phyloP scores from a whole-genome alignment of 305 asterid genomes.

The Nicotiana rustica region DNA sequence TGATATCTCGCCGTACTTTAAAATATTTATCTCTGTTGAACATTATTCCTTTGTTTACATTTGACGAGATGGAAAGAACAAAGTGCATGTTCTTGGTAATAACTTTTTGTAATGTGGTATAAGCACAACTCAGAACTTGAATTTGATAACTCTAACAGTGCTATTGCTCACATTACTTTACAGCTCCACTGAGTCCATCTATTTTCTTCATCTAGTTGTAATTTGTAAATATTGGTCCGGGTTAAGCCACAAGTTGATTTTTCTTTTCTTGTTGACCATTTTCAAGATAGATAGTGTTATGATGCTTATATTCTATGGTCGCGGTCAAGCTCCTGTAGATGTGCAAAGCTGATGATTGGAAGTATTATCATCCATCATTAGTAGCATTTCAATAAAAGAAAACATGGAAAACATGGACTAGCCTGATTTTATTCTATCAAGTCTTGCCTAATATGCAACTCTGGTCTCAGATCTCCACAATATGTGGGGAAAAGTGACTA shows the following conservation, averaged over 20 bases:
- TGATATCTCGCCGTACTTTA: neutral
- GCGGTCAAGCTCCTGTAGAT: neutral
- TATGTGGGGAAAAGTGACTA: neutral
- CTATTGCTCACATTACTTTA: neutral
- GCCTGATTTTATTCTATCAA: neutral
- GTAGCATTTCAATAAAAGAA: neutral
- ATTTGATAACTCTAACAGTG: neutral
- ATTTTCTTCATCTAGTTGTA: neutral
- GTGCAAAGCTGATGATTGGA: constrained; percentile 17
- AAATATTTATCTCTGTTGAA: neutral
- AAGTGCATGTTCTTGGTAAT: neutral
- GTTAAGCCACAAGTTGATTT: neutral
- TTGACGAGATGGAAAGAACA: neutral
- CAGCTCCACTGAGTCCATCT: constrained; percentile 23
- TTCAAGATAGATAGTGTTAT: neutral
- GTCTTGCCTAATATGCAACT: neutral
- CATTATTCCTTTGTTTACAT: neutral
- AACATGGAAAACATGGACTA: neutral
- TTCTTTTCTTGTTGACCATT: constrained; percentile 25
- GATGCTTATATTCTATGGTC: neutral
- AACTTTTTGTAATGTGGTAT: neutral
- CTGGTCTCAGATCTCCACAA: constrained; percentile 20
- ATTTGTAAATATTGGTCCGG: neutral
- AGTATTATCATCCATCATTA: neutral
- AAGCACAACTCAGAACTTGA: neutral